Evolutionary conservation across 805 yeast genomes (phyloP).

Genomic region (Ogataea methanolica): DNA sequence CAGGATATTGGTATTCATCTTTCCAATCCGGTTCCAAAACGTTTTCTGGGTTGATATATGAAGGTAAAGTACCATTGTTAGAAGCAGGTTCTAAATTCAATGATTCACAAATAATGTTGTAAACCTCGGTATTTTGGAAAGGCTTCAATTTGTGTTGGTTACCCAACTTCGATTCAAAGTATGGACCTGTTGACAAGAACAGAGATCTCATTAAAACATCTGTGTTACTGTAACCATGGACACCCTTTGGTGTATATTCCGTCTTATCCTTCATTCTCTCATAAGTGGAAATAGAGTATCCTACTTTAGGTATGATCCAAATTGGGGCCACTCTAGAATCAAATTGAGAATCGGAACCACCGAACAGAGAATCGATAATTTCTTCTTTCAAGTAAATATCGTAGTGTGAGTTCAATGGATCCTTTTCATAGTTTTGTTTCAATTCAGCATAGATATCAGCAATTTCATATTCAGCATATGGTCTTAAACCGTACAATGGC

Average conservation of each 20-base stretch:
- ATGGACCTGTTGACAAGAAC: conserved; percentile 80
- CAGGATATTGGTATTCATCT: conserved; percentile 46
- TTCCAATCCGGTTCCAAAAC: conserved; percentile 40
- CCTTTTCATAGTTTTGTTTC: conserved; percentile 24
- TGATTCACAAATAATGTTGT: conserved; percentile 68
- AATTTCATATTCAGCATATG: conserved; percentile 35
- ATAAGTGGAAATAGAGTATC: conserved; percentile 67
- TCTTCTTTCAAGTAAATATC: conserved; percentile 50
- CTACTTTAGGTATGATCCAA: conserved; percentile 81
- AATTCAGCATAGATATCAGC: conserved; percentile 46
- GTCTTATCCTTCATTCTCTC: conserved; percentile 46
- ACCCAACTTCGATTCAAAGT: conserved; percentile 39
- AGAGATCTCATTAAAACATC: conserved; percentile 79
- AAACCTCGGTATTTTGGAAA: conserved; percentile 68
- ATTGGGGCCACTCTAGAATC: conserved; percentile 72
- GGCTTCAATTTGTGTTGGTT: conserved; percentile 45
- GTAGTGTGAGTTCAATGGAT: conserved; percentile 32
- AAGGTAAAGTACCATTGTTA: conserved; percentile 51
- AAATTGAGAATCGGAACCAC: conserved; percentile 38
- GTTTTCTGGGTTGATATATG: conserved; percentile 25
- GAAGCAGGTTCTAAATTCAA: conserved; percentile 46
- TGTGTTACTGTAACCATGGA: conserved; percentile 80
- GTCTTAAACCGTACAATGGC: conserved; percentile 81
- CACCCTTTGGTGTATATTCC: conserved; percentile 63
- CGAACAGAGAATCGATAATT: conserved; percentile 53